Base-by-base conservation (phyloP, 2,329 filamentous ascomycete species). In the Hypoxylon sp. region DNA sequence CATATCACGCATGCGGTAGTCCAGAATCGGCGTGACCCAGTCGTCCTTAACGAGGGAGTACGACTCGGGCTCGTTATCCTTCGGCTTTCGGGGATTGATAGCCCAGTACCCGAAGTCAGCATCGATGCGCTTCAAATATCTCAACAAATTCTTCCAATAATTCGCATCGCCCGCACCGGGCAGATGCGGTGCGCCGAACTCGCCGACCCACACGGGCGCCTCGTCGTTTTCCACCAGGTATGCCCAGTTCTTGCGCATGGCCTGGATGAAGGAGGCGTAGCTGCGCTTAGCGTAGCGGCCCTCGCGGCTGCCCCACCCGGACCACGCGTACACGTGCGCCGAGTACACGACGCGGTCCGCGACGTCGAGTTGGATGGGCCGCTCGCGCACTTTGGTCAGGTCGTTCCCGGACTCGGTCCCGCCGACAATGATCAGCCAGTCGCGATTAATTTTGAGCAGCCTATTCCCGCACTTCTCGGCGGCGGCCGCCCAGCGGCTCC, bases 101-200 rank as follows among this genome's bases (percentile, higher is more conserved):
- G 90, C 90, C 90, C 90, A 92, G 78, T 92, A 92, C 5, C 87
- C 90, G 80, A 90, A 91, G 73, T 91, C 89, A 9, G 87, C 87
- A 72, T 91, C 88, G 55, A 88, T 78, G 2, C 81, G 78, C 73
- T 84, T 84, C 63, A 92, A 81, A 76, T 85, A 90, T 29, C 81
- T 82, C 80, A 91, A 80, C 77, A 92, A 77, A 76, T 91, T 88
- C 47, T 80, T 78, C 90, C 90, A 92, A 80, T 92, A 92, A 73
- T 90, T 88, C 61, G 82, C 81, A 70, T 90, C 88, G 6, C 88
- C 87, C 8, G 83, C 79, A 35, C 82, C 83, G 0, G 88, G 88
- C 5, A 77, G 68, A 53, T 81, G 80, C 17, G 89, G 86, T 26
- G 87, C 86, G 1, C 90, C 90, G 66, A 92, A 86, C 80, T 92